Evolutionary conservation across 129 eudicot species (phyloP).

Genomic region (Scalesia atractyloides): DNA sequence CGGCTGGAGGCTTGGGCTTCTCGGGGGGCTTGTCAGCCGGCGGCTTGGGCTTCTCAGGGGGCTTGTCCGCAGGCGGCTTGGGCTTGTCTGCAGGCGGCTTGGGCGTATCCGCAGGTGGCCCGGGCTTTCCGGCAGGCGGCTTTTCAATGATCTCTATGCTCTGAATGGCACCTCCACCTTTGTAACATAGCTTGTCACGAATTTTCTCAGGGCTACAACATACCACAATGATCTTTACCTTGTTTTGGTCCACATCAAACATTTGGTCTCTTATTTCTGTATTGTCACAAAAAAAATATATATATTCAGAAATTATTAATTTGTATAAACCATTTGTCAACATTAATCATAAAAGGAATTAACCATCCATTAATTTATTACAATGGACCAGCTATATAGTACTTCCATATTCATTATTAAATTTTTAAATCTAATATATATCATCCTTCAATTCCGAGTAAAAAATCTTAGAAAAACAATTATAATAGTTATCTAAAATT

Average conservation of each 20-base stretch:
- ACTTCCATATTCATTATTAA: background rate
- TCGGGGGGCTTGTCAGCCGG: constrained; percentile 17
- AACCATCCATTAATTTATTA: background rate
- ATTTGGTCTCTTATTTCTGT: constrained; percentile 57
- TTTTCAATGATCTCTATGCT: constrained; percentile 53
- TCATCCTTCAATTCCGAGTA: background rate
- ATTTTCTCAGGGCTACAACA: constrained; percentile 63
- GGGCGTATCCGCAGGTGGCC: constrained; percentile 19
- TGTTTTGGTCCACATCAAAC: constrained; percentile 54
- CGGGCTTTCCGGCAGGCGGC: constrained; percentile 17
- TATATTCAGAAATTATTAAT: background rate
- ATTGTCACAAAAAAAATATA: background rate
- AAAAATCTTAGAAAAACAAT: background rate
- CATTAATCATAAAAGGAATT: background rate
- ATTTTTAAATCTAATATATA: background rate
- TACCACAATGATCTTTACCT: constrained; percentile 53
- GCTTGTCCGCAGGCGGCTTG: constrained; percentile 16
- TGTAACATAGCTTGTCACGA: constrained; percentile 56
- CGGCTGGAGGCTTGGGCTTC: constrained; percentile 31
- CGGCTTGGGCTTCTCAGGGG: constrained; percentile 18
- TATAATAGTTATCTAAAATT: background rate
- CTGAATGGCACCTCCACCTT: constrained; percentile 49
- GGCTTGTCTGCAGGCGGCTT: constrained; percentile 25
- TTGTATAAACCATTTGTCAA: background rate
- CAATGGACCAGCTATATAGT: background rate